Evolutionary conservation across 1,284 basidiomycete species (phyloP), one percentile per base, ranked within the genome.

Genomic region (Agroathelia rolfsii): DNA sequence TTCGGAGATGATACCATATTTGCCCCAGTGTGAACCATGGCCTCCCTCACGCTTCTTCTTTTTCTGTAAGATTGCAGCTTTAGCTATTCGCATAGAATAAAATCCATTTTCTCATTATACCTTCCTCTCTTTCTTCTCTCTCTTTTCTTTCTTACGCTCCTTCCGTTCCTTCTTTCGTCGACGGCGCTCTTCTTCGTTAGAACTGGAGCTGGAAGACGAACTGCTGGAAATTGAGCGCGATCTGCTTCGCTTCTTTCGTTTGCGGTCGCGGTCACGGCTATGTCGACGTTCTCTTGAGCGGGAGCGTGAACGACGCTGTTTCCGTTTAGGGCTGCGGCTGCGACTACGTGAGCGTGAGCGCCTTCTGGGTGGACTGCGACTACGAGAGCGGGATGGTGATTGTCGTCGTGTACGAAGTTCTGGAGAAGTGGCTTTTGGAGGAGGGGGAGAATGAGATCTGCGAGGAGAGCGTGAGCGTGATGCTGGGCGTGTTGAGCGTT

Each of bases 1-100:
- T 47, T 90, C 88, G 20, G 69, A 72, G 39, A 94, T 85, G 41
- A 86, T 70, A 2, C 89, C 89, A 51, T 85, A 81, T 53, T 85
- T 87, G 10, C 89, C 89, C 85, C 86, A 93, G 41, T 87, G 74
- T 15, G 65, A 59, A 30, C 38, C 42, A 13, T 64, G 52, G 6
- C 70, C 70, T 21, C 63, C 63, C n/a, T 68, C 60, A 3, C 54
- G 61, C 17, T 61, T 63, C 35, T 71, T 69, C 44, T 75, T 74
- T 55, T 78, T 74, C 64, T 75, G 53, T 51, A 52, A 30, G 22
- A 22, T 8, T 26, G 28, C 22, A 27, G 45, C 15, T 6, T 12
- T 1, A 9, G 15, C 19, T 16, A 22, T 20, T 24, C 18, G 20
- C 16, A 10, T 26, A 24, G 7, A 35, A 21, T 35, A 44, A 30